phyloP scores from a whole-genome alignment of 345 rosid genomes.

The Rhodamnia rubescens region DNA sequence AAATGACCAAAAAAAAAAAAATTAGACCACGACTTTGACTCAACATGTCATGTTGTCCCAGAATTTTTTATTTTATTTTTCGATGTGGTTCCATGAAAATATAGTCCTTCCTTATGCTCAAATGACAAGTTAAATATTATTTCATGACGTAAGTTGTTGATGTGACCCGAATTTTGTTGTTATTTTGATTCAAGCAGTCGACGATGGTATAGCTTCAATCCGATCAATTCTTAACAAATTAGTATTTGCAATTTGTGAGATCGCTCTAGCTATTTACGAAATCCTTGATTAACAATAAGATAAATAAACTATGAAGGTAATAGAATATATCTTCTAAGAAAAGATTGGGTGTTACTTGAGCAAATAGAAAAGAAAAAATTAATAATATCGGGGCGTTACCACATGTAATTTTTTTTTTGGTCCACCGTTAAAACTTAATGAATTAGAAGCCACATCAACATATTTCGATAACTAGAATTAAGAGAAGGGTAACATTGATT shows the following conservation, averaged over 20 bases:
- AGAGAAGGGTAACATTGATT: background rate
- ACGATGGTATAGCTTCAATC: too few relatives aligned
- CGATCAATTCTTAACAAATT: too few relatives aligned
- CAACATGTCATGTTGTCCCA: background rate
- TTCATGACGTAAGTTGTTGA: background rate
- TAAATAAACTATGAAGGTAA: too few relatives aligned
- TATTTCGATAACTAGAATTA: background rate
- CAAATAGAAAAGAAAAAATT: background rate
- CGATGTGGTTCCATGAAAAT: background rate
- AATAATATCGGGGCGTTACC: background rate
- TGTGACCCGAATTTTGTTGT: too few relatives aligned
- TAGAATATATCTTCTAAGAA: too few relatives aligned
- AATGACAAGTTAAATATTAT: background rate
- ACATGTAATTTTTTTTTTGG: too few relatives aligned
- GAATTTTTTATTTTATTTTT: accelerated
- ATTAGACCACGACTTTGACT: background rate
- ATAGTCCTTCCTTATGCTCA: background rate
- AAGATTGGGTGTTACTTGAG: too few relatives aligned
- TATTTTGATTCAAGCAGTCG: too few relatives aligned
- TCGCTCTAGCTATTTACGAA: too few relatives aligned
- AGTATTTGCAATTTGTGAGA: too few relatives aligned
- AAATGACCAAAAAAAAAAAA: background rate
- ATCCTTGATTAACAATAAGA: too few relatives aligned
- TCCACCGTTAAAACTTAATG: background rate
- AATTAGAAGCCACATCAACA: background rate